These are phyloP conservation scores for Ceratobasidium sp. DNA, from an alignment of 1,284 basidiomycete genomes.

Conservation along the genomic window DNA sequence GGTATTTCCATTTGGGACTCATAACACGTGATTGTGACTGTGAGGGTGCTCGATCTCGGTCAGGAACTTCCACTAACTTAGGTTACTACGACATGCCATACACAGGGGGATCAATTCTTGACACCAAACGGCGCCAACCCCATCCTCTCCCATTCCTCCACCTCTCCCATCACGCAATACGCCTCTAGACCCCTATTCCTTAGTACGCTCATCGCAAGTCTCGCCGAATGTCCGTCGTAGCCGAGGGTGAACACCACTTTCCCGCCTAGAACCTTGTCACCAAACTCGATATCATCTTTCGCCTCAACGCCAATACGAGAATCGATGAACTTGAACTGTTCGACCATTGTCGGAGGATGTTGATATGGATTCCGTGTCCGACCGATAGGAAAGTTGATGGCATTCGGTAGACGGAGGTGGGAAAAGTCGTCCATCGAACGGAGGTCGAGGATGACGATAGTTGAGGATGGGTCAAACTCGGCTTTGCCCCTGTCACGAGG, in stretches of 20 bases:
- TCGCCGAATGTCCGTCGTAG: constrained; percentile 25
- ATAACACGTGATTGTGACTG: background rate
- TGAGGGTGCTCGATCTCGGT: background rate
- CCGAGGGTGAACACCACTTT: constrained; percentile 19
- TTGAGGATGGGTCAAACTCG: constrained; percentile 8
- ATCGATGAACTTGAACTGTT: constrained; percentile 21
- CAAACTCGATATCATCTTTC: constrained; percentile 17
- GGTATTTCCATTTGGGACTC: background rate
- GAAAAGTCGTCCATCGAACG: background rate
- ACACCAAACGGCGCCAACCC: constrained; percentile 23
- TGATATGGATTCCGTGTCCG: constrained; percentile 22
- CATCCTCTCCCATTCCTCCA: constrained; percentile 16
- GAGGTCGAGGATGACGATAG: constrained; percentile 15
- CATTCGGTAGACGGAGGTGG: background rate
- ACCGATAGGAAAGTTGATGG: constrained; percentile 18
- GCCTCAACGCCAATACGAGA: background rate
- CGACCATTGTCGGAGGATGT: constrained; percentile 31
- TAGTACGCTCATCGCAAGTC: constrained; percentile 14
- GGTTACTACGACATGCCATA: no score
- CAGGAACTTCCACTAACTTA: no score
- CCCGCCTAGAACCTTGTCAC: background rate
- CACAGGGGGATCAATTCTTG: no score
- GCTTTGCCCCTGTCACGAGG: constrained; percentile 27
- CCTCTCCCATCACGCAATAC: constrained; percentile 28
- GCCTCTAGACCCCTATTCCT: constrained; percentile 27